A percentile compares a stretch with the other conserved stretches of the same genome.
phyloP scores from a whole-genome alignment of 257 asterid genomes.

The Solanum corneliomulleri region DNA sequence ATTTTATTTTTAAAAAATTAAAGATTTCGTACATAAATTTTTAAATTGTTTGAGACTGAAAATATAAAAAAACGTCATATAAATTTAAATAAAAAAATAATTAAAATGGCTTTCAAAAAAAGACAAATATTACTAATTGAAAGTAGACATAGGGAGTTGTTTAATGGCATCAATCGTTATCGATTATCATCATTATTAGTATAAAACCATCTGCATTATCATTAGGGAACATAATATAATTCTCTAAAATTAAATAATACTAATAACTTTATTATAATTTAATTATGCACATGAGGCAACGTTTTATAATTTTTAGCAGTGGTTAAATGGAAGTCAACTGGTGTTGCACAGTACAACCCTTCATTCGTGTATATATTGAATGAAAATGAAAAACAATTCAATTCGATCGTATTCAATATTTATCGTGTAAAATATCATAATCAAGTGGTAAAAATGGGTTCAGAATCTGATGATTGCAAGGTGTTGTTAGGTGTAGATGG shows the following conservation, averaged over 20 bases:
- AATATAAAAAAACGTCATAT: too few species aligned
- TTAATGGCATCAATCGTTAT: background rate
- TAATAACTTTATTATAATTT: too few species aligned
- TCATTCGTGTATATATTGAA: background rate
- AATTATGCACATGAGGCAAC: background rate
- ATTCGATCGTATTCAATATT: background rate
- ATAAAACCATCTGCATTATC: background rate
- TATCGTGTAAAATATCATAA: background rate
- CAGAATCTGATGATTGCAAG: conserved; percentile 5
- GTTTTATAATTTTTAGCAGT: too few species aligned
- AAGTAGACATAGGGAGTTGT: too few species aligned
- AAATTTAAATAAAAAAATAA: too few species aligned
- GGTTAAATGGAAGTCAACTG: background rate
- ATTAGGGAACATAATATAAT: background rate
- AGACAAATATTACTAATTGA: too few species aligned
- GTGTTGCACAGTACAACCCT: background rate
- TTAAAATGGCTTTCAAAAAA: too few species aligned
- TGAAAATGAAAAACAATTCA: too few species aligned
- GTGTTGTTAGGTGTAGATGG: conserved; percentile 34
- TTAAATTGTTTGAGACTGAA: too few species aligned
- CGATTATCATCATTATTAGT: background rate
- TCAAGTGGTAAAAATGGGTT: conserved; percentile 9
- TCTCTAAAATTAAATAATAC: too few species aligned
- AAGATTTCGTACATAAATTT: too few species aligned
- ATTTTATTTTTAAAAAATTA: too few species aligned